Evolutionary conservation across 2,329 filamentous ascomycete species (phyloP).

Genomic region (Blastomyces silverae): DNA sequence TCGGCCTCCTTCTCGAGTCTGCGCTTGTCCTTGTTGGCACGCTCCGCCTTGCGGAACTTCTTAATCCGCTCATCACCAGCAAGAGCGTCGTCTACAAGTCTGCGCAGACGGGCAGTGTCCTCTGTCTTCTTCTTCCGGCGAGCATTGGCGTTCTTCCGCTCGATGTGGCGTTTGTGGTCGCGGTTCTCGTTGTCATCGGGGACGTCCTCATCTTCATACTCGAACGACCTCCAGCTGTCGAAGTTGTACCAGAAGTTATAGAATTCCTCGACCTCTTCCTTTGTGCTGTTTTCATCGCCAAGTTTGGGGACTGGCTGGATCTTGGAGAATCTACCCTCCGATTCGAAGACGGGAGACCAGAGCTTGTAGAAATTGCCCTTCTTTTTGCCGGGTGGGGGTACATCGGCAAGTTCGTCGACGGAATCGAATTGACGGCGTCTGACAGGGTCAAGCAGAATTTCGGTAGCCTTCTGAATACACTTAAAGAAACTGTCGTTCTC

Average conservation of each 20-base stretch:
- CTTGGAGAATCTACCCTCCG: constrained; percentile 90
- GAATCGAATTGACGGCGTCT: constrained; percentile 95
- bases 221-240: constrained; percentile 94
- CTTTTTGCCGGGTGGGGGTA: constrained; percentile 81
- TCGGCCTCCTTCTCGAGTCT: constrained; percentile 82
- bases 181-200: constrained; percentile 98
- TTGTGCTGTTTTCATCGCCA: constrained; percentile 73
- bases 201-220: constrained; percentile 98
- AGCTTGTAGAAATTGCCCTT: constrained; percentile 93
- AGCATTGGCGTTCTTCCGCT: constrained; percentile 96
- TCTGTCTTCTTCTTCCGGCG: constrained; percentile 99
- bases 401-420: constrained; percentile 87
- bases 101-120: constrained; percentile 83
- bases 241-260: constrained; percentile 99
- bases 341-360: constrained; percentile 83
- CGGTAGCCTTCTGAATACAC: constrained; percentile 97
- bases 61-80: constrained; percentile 91
- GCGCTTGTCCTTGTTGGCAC: constrained; percentile 95
- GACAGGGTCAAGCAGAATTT: constrained; percentile 83
- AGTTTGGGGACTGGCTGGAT: constrained; percentile 79
- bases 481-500: constrained; percentile 98
- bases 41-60: constrained; percentile 87
- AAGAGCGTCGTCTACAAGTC: constrained; percentile 79
- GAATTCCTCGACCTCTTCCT: constrained; percentile 87
- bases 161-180: constrained; percentile 96